These are phyloP conservation scores for Aspergillus ruber DNA, from an alignment of 2,329 filamentous ascomycete species.

Conservation along the genomic window DNA sequence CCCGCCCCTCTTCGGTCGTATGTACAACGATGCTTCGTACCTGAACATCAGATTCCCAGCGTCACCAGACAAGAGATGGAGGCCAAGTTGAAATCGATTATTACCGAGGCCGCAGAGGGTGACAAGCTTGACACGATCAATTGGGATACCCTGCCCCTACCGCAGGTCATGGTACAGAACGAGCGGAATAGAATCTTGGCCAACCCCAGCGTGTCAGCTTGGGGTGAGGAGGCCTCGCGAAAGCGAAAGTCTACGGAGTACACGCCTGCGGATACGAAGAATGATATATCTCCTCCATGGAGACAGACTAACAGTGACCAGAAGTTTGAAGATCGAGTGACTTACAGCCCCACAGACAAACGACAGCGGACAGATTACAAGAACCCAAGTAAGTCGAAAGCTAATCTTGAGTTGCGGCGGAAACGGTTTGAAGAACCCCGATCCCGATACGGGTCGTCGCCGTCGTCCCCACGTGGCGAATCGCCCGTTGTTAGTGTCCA, in stretches of 20 bases:
- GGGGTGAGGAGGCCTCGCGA: slow-evolving; percentile 45
- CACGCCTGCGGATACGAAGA: slow-evolving; percentile 47
- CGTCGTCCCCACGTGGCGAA: slow-evolving; percentile 38
- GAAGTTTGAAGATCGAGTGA: slow-evolving; percentile 68
- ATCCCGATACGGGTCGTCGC: slow-evolving; percentile 35
- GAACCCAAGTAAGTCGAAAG: slow-evolving; percentile 79
- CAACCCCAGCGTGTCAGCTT: slow-evolving; percentile 36
- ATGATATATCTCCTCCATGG: slow-evolving; percentile 57
- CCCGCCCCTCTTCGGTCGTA: slow-evolving; percentile 76
- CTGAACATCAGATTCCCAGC: slow-evolving; percentile 59
- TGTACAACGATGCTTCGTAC: slow-evolving; percentile 81
- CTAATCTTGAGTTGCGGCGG: slow-evolving; percentile 78
- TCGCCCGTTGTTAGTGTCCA: slow-evolving; percentile 42
- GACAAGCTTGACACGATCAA: slow-evolving; percentile 66
- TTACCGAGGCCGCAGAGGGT: slow-evolving; percentile 71
- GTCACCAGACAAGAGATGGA: slow-evolving; percentile 68
- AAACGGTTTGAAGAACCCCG: slow-evolving; percentile 68
- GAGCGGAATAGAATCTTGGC: slow-evolving; percentile 53
- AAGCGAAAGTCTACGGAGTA: slow-evolving; percentile 76
- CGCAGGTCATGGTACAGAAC: slow-evolving; percentile 72
- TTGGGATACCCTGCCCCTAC: slow-evolving; percentile 77
- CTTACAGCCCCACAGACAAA: slow-evolving; percentile 52
- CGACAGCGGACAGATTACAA: slow-evolving; percentile 45
- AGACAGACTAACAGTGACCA: slow-evolving; percentile 60
- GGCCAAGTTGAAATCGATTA: slow-evolving; percentile 74